Percentiles rank a stretch among this genome's conserved stretches.
Conservation (phyloP, 164 flowering plant species). For the Magnolia sinica region DNA sequence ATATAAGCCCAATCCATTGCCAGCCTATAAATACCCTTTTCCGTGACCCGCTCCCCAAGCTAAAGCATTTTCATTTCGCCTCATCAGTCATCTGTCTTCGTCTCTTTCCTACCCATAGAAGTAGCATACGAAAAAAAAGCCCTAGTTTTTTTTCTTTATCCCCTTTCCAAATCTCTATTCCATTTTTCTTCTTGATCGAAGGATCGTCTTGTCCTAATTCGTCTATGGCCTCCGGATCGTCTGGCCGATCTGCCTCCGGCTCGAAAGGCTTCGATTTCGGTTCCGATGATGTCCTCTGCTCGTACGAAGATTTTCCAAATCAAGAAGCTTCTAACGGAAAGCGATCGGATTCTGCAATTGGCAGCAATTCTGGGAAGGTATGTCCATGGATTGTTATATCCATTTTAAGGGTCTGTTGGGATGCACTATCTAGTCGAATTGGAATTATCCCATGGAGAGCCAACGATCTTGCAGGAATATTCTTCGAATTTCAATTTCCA, state of each 20-base stretch:
- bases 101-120: neutral
- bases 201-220: neutral
- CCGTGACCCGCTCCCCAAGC: no score
- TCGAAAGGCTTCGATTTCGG: conserved; percentile 79
- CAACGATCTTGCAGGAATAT: neutral
- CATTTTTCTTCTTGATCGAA: neutral
- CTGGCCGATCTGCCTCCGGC: conserved; percentile 53
- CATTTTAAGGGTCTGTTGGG: neutral
- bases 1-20: neutral
- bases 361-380: conserved; percentile 44
- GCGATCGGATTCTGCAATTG: conserved; percentile 46
- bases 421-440: neutral
- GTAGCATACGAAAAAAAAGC: neutral
- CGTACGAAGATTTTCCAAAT: conserved; percentile 56
- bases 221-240: conserved; percentile 77
- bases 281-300: conserved; percentile 71
- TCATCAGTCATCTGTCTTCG: neutral
- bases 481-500: neutral
- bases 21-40: neutral
- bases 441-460: neutral
- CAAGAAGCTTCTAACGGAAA: conserved; percentile 48
- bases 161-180: neutral
- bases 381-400: neutral
- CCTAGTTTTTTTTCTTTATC: neutral
- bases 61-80: neutral